Evolutionary conservation across 2,329 filamentous ascomycete genomes (phyloP).

Genomic region (Aureobasidium mangrovei): DNA sequence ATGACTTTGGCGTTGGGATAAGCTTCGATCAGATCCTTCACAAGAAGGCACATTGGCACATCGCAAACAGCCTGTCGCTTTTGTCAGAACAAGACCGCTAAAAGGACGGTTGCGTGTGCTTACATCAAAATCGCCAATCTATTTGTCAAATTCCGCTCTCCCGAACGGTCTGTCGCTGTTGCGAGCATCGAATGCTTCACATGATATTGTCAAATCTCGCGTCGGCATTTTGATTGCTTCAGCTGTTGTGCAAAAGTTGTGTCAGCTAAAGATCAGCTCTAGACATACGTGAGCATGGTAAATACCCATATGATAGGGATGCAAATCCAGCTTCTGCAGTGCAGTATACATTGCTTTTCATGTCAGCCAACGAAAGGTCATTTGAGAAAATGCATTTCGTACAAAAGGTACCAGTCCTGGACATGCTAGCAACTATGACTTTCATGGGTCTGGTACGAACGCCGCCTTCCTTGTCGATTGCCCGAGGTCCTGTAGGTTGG

Average conservation of each 20-base stretch:
- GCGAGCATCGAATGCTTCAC: constrained; percentile 17
- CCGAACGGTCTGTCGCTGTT: constrained; percentile 17
- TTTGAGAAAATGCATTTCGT: neutral
- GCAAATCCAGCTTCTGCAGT: neutral
- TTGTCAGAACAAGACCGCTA: neutral
- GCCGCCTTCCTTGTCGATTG: constrained; percentile 5
- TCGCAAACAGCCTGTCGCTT: constrained; percentile 16
- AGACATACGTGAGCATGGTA: too few species aligned
- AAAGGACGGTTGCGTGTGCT: neutral
- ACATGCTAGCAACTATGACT: constrained; percentile 20
- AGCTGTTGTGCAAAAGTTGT: neutral
- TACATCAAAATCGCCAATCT: constrained; percentile 15
- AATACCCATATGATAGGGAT: constrained; percentile 18
- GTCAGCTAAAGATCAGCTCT: too few species aligned
- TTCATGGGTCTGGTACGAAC: constrained; percentile 18
- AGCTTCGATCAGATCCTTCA: constrained; percentile 16
- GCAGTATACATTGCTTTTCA: neutral
- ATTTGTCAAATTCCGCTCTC: constrained; percentile 17
- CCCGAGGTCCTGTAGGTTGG: neutral
- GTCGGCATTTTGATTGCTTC: constrained; percentile 16
- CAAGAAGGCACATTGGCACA: constrained; percentile 14
- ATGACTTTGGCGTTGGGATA: constrained; percentile 20
- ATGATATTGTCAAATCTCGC: constrained; percentile 17
- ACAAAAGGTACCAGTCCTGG: constrained; percentile 21
- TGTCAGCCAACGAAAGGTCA: neutral